A percentile compares a stretch with the other conserved stretches of the same genome.
phyloP scores from a whole-genome alignment of 805 yeast species.

The Kazachstania psychrophila region DNA sequence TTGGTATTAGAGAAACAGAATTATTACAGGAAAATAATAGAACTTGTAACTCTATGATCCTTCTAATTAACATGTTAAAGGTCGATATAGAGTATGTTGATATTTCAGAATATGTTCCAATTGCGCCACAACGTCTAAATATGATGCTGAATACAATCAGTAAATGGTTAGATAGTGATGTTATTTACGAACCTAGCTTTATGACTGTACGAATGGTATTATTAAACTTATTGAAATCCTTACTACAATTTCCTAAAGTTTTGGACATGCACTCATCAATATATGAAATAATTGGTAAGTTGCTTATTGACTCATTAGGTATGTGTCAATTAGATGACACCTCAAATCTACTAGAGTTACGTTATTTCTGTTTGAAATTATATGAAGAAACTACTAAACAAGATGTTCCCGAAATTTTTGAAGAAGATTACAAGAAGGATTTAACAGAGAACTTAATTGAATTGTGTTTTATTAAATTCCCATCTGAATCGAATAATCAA shows the following conservation, averaged over 20 bases:
- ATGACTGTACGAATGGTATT: constrained; percentile 42
- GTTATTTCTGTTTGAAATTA: constrained; percentile 39
- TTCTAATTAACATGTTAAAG: constrained; percentile 37
- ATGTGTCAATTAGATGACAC: constrained; percentile 31
- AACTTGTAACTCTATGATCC: constrained; percentile 31
- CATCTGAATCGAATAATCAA: constrained; percentile 21
- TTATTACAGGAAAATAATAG: constrained; percentile 37
- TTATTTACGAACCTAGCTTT: constrained; percentile 51
- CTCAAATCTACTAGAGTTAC: constrained; percentile 33
- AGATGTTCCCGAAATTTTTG: constrained; percentile 26
- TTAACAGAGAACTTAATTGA: constrained; percentile 38
- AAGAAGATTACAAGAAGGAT: constrained; percentile 29
- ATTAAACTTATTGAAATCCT: constrained; percentile 34
- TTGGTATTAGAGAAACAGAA: constrained; percentile 42
- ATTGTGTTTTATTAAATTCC: constrained; percentile 29
- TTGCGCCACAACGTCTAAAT: constrained; percentile 55
- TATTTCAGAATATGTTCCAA: constrained; percentile 31
- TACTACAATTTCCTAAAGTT: constrained; percentile 27
- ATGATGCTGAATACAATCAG: constrained; percentile 49
- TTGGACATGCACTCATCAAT: constrained; percentile 33
- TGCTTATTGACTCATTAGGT: constrained; percentile 29
- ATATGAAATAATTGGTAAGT: constrained; percentile 37
- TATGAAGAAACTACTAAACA: constrained; percentile 26
- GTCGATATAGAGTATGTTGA: not conserved
- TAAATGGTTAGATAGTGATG: constrained; percentile 53